phyloP scores from a whole-genome alignment of 2,329 filamentous ascomycete genomes.

The Botrytis cinerea region DNA sequence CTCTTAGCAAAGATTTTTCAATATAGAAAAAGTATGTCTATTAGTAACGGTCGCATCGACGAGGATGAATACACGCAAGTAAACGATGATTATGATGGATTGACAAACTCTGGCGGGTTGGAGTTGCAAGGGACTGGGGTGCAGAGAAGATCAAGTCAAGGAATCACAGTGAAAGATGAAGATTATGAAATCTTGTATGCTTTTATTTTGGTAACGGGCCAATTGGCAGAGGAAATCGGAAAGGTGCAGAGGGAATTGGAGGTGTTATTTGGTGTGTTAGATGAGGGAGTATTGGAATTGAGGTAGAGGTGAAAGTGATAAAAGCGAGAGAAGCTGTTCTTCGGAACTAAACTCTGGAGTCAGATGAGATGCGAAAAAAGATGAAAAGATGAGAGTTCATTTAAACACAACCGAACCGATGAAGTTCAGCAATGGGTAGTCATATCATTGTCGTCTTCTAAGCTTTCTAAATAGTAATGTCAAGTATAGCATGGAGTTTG shows the following conservation, averaged over 20 bases:
- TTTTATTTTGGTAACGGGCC: constrained; percentile 72
- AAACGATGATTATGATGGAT: constrained; percentile 25
- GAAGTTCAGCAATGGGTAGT: background rate
- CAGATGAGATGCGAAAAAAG: background rate
- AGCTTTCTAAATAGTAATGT: background rate
- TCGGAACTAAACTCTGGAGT: background rate
- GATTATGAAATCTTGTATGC: constrained; percentile 94
- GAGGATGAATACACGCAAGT: constrained; percentile 5
- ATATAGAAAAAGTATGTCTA: constrained; percentile 65
- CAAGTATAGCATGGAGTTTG: background rate
- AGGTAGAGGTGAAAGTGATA: constrained; percentile 44
- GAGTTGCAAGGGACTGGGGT: background rate
- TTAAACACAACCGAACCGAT: background rate
- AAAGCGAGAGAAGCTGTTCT: background rate
- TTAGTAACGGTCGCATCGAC: constrained; percentile 11
- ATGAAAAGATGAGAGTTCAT: background rate
- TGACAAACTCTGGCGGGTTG: background rate
- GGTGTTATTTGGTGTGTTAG: constrained; percentile 61
- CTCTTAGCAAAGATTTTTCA: constrained; percentile 85
- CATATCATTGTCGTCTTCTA: too few relatives aligned
- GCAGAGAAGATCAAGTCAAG: constrained; percentile 27
- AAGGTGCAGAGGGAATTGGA: constrained; percentile 63
- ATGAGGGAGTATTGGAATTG: constrained; percentile 59
- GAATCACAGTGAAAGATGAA: constrained; percentile 58
- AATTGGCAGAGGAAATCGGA: constrained; percentile 65